Conservation (phyloP, 1,284 basidiomycete species). For the Xanthoconium separans region DNA sequence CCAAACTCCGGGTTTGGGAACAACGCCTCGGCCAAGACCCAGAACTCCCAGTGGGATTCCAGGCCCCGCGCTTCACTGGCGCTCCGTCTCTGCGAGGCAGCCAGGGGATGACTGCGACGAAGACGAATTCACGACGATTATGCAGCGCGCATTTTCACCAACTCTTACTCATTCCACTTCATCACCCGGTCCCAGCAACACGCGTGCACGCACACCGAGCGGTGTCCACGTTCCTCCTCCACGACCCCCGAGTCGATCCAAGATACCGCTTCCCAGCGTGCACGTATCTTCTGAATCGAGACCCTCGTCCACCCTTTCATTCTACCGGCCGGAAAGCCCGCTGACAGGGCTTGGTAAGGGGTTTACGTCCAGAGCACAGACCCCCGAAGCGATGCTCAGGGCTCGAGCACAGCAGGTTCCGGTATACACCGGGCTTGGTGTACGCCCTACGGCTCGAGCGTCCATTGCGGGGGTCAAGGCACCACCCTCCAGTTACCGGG, state of each 20-base stretch:
- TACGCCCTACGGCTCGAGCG: slow-evolving; percentile 41
- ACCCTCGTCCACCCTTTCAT: slow-evolving; percentile 69
- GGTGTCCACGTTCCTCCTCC: slow-evolving; percentile 48
- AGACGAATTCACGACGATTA: slow-evolving; percentile 39
- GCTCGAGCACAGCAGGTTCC: slow-evolving; percentile 56
- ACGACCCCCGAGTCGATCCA: slow-evolving; percentile 78
- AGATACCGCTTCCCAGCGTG: slow-evolving; percentile 75
- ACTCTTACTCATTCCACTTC: slow-evolving; percentile 41
- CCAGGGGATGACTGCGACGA: slow-evolving; percentile 56
- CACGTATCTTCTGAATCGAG: slow-evolving; percentile 69
- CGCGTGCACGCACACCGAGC: slow-evolving; percentile 40
- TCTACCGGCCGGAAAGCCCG: slow-evolving; percentile 57
- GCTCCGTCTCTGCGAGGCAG: slow-evolving; percentile 47
- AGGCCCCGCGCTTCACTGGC: slow-evolving; percentile 48
- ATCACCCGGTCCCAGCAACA: slow-evolving; percentile 34
- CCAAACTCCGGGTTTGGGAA: slow-evolving; percentile 37
- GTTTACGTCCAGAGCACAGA: slow-evolving; percentile 52
- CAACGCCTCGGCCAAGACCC: slow-evolving; percentile 61
- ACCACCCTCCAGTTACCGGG: slow-evolving; percentile 77
- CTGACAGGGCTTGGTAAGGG: slow-evolving; percentile 42
- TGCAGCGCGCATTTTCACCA: slow-evolving; percentile 67
- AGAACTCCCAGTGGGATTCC: slow-evolving; percentile 79
- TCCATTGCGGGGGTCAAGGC: slow-evolving; percentile 39
- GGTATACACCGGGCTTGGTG: slow-evolving; percentile 46
- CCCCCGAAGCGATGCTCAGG: slow-evolving; percentile 62